Percentiles rank a stretch among this genome's conserved stretches.
phyloP scores from a whole-genome alignment of 176 grass and related monocot genomes.

The Thinopyrum elongatum region DNA sequence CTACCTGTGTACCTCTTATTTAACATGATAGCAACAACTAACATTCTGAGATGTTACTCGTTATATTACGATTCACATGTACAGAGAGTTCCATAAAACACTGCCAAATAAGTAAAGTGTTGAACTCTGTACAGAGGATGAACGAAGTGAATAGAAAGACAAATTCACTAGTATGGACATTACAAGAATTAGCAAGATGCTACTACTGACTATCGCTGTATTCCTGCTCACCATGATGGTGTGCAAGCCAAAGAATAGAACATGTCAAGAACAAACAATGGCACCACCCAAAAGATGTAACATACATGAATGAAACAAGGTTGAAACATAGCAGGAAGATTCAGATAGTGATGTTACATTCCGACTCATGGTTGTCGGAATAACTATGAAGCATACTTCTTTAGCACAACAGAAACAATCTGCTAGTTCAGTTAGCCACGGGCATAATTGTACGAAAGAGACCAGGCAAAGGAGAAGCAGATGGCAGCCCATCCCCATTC shows the following conservation, averaged over 20 bases:
- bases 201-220: background rate
- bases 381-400: background rate
- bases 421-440: background rate
- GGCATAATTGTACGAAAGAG: background rate
- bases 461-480: background rate
- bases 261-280: background rate
- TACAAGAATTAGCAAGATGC: background rate
- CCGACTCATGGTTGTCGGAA: background rate
- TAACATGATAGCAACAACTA: background rate
- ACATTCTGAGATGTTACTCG: background rate
- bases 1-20: background rate
- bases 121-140: background rate
- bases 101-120: background rate
- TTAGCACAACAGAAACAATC: constrained; percentile 1
- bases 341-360: background rate
- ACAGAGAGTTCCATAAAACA: background rate
- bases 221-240: background rate
- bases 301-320: background rate
- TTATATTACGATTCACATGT: background rate
- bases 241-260: background rate
- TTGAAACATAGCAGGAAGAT: background rate
- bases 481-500: background rate
- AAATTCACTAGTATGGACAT: background rate
- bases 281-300: background rate
- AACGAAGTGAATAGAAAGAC: background rate